A percentile compares a stretch with the other conserved stretches of the same genome.
phyloP scores from a whole-genome alignment of 768 basidiomycete species.

The Amanita fuliginea region DNA sequence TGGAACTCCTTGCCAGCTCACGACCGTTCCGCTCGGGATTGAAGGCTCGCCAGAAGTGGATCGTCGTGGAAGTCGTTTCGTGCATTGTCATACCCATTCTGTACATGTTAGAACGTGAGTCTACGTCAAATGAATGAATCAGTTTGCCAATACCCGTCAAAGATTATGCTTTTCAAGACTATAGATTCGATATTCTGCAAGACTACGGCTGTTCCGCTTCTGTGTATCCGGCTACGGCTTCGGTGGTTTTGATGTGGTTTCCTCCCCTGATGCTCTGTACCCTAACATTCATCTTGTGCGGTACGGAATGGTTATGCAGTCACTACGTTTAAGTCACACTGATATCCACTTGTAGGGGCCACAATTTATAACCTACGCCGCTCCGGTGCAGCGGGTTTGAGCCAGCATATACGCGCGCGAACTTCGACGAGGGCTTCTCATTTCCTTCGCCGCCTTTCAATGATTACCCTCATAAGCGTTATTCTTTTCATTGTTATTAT shows the following conservation, averaged over 20 bases:
- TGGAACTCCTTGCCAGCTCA: constrained; percentile 43
- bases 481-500: constrained; percentile 28
- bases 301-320: constrained; percentile 17
- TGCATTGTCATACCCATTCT: constrained; percentile 46
- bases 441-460: constrained; percentile 47
- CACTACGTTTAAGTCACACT: background rate
- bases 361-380: constrained; percentile 22
- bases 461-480: constrained; percentile 32
- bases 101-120: constrained; percentile 52
- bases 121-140: background rate
- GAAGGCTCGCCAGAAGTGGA: constrained; percentile 27
- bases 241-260: constrained; percentile 32
- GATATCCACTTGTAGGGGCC: constrained; percentile 14
- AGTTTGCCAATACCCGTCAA: background rate
- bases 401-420: constrained; percentile 26
- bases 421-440: constrained; percentile 30
- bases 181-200: constrained; percentile 50
- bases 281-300: constrained; percentile 29
- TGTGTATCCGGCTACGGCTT: constrained; percentile 30
- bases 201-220: constrained; percentile 45
- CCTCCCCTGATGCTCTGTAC: constrained; percentile 33
- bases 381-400: constrained; percentile 15
- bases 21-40: constrained; percentile 21
- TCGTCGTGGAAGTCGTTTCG: constrained; percentile 31
- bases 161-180: constrained; percentile 51